Evolutionary conservation across 1,139 yeast species (phyloP).

Genomic region (Dujonia santamariae): DNA sequence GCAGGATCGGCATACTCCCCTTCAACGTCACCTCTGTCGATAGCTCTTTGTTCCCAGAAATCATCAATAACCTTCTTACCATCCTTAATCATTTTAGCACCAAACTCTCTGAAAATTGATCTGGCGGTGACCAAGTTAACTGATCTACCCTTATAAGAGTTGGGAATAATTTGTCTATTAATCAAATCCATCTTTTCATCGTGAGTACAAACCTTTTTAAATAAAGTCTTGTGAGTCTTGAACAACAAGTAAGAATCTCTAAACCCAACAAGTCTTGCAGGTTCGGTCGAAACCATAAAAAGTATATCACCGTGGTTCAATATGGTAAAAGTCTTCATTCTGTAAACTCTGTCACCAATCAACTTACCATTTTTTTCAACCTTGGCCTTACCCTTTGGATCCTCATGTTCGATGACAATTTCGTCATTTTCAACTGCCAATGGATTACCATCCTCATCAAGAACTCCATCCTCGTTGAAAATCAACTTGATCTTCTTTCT

Average conservation of each 20-base stretch:
- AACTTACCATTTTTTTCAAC: slow-evolving; percentile 67
- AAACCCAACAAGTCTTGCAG: slow-evolving; percentile 92
- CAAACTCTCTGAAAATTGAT: slow-evolving; percentile 87
- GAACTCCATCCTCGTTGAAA: slow-evolving; percentile 35
- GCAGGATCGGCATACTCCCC: slow-evolving; percentile 82
- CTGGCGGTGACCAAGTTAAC: slow-evolving; percentile 91
- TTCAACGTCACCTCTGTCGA: slow-evolving; percentile 67
- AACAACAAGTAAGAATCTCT: slow-evolving; percentile 89
- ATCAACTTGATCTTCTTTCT: slow-evolving; percentile 41
- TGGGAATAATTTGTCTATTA: slow-evolving; percentile 78
- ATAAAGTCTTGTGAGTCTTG: slow-evolving; percentile 74
- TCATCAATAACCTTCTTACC: slow-evolving; percentile 86
- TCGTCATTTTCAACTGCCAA: slow-evolving; percentile 72
- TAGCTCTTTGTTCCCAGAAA: slow-evolving; percentile 77
- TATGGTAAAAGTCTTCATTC: slow-evolving; percentile 80
- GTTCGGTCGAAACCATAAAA: slow-evolving; percentile 92
- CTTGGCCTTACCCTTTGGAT: slow-evolving; percentile 76
- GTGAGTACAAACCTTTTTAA: slow-evolving; percentile 71
- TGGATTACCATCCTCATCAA: slow-evolving; percentile 51
- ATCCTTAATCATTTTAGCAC: slow-evolving; percentile 75
- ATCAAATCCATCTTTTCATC: slow-evolving; percentile 83
- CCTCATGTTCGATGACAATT: slow-evolving; percentile 68
- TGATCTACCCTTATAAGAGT: slow-evolving; percentile 85
- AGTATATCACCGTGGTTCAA: slow-evolving; percentile 68
- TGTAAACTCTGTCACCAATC: slow-evolving; percentile 71